These are phyloP conservation scores for Nelumbo lutea DNA, from an alignment of 164 flowering plant species.

Conservation along the genomic window DNA sequence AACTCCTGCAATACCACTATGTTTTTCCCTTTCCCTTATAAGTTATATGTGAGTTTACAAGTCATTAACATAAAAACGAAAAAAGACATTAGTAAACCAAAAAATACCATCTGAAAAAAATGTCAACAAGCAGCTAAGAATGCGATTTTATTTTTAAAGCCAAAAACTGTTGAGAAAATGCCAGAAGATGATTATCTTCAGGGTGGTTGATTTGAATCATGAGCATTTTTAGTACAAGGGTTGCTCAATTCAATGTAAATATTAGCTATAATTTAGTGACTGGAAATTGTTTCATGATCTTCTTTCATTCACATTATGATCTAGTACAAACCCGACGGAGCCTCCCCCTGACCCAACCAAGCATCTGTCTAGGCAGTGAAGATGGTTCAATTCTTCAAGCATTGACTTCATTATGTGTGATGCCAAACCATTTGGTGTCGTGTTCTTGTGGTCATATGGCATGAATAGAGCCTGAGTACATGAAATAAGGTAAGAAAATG, in stretches of 20 bases:
- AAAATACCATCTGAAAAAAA: too few relatives aligned
- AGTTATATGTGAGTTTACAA: too few relatives aligned
- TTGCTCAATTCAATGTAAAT: too few relatives aligned
- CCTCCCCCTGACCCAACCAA: slow-evolving; percentile 96
- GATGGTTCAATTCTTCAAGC: slow-evolving; percentile 64
- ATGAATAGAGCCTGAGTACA: slow-evolving; percentile 79
- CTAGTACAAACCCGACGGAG: slow-evolving; percentile 85
- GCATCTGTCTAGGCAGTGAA: slow-evolving; percentile 77
- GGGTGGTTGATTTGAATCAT: too few relatives aligned
- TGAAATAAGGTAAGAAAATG: slow-evolving; percentile 1
- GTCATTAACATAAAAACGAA: too few relatives aligned
- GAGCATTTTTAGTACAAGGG: too few relatives aligned
- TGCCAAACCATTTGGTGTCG: slow-evolving; percentile 72
- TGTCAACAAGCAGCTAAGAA: too few relatives aligned
- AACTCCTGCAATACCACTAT: background rate
- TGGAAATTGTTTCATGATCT: background rate
- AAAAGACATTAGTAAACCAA: too few relatives aligned
- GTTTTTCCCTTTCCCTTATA: background rate
- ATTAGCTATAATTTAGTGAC: too few relatives aligned
- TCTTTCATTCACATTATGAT: background rate
- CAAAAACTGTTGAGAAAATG: too few relatives aligned
- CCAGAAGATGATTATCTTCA: too few relatives aligned
- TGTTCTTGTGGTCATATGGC: slow-evolving; percentile 97
- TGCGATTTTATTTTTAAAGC: too few relatives aligned
- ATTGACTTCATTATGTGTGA: slow-evolving; percentile 54